phyloP scores from a whole-genome alignment of 176 grass and related monocot genomes.

The Triticum monococcum region DNA sequence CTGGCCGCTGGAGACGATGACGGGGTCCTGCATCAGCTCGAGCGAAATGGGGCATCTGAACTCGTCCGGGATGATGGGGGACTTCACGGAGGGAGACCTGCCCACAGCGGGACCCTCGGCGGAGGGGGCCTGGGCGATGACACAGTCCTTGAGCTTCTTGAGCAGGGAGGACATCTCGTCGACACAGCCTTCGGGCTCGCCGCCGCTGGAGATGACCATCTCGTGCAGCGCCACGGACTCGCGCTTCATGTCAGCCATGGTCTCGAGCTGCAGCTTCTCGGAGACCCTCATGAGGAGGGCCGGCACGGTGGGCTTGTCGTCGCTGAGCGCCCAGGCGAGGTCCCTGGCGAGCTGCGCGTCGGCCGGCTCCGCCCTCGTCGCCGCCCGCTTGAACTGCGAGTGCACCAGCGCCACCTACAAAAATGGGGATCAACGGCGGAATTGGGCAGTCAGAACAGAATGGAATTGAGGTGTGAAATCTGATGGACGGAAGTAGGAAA shows the following conservation, averaged over 20 bases:
- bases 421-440: background rate
- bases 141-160: constrained; percentile 72
- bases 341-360: constrained; percentile 59
- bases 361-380: constrained; percentile 34
- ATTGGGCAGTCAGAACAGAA: background rate
- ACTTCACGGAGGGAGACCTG: constrained; percentile 52
- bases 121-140: constrained; percentile 32
- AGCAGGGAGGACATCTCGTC: constrained; percentile 90
- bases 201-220: constrained; percentile 74
- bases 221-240: constrained; percentile 86
- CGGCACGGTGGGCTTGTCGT: constrained; percentile 38
- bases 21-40: constrained; percentile 91
- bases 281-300: constrained; percentile 59
- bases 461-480: background rate
- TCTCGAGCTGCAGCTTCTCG: constrained; percentile 79
- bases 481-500: background rate
- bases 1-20: constrained; percentile 90
- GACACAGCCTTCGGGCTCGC: constrained; percentile 62
- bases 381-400: constrained; percentile 72
- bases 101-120: constrained; percentile 11
- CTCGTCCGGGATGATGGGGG: constrained; percentile 85
- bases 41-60: constrained; percentile 97
- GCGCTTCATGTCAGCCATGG: constrained; percentile 72
- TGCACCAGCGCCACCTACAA: constrained; percentile 81
- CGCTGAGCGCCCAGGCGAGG: constrained; percentile 45